These are phyloP conservation scores for Globisporangium orthogonon DNA, from an alignment of 352 stramenopile genomes.

Conservation along the genomic window DNA sequence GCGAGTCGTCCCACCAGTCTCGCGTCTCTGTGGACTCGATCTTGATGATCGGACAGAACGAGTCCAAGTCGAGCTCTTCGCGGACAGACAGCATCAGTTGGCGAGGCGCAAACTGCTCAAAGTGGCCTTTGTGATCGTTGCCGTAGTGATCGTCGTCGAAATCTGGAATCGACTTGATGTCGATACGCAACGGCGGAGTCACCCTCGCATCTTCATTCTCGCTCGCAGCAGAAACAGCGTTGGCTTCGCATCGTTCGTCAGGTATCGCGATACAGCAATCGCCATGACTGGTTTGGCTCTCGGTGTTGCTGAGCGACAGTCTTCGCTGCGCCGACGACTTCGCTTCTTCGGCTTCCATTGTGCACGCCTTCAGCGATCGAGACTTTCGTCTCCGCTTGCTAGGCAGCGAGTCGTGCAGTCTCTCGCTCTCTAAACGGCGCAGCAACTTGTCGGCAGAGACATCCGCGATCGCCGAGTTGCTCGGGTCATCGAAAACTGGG, in stretches of 20 bases:
- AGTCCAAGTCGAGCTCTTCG: slow-evolving; percentile 4
- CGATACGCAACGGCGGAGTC: neutral
- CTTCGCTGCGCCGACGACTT: slow-evolving; percentile 1
- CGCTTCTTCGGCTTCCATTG: neutral
- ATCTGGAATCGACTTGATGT: slow-evolving; percentile 2
- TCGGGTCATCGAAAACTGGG: slow-evolving; percentile 30
- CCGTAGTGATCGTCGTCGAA: neutral
- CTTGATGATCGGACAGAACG: slow-evolving; percentile 5
- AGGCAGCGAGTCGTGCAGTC: neutral
- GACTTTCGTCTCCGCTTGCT: slow-evolving; percentile 1
- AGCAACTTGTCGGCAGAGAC: slow-evolving; percentile 2
- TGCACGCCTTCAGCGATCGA: slow-evolving; percentile 1
- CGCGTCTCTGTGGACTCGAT: slow-evolving; percentile 10
- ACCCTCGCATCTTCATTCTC: neutral
- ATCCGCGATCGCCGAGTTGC: slow-evolving; percentile 19
- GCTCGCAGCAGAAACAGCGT: neutral
- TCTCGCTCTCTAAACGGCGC: slow-evolving; percentile 1
- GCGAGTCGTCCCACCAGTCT: slow-evolving; percentile 38
- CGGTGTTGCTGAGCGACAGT: neutral
- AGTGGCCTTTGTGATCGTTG: neutral
- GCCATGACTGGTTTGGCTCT: neutral
- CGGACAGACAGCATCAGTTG: slow-evolving; percentile 15
- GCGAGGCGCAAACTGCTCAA: neutral
- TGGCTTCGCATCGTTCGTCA: too few species aligned
- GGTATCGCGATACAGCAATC: neutral